Base-by-base conservation (phyloP, 2,329 filamentous ascomycete genomes). In the Cladophialophora psammophila region DNA sequence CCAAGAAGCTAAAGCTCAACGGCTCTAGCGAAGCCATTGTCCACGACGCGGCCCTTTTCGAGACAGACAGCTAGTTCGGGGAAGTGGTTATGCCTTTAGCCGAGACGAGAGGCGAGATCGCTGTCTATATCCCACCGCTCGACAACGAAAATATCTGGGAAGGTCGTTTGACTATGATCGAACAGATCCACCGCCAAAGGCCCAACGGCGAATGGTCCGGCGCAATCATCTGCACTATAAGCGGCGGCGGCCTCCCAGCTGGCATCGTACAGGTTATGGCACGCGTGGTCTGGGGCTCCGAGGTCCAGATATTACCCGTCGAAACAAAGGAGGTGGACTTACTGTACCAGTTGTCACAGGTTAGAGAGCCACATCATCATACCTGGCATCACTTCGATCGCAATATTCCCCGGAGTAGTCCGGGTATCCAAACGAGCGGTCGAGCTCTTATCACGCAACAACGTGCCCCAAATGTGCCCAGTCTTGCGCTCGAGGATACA, bases 231-330 rank as follows among this genome's bases (percentile, higher is more conserved):
- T 94, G 91, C 78, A 90, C 85, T 66, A 91, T 94, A 42, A 92
- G 92, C 8, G 92, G 93, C 10, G 93, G 93, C 15, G 92, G 92
- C 0, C 80, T 96, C 20, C 83, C 96, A 59, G 91, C 89, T 74
- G 93, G 93, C 4, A 80, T 96, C 63, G 86, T 91, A 78, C 83
- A 89, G 75, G 91, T 90, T 10, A 81, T 94, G 34, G 84, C 64
- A 69, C 69, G 67, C 4, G 40, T 77, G 5, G 71, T 71, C 31
- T 75, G 76, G 68, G 53, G 60, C 9, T 48, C 66, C 45, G 53
- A 66, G 1, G 59, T 82, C 26, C 80, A 83, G 26, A 84, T 96
- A 8, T 77, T 96, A 10, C 91, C 90, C 3, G 83, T 93, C n/a
- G 53, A 93, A 96, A 80, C 96, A 93, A 0, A 75, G 80, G 0